Conservation (phyloP, 768 basidiomycete species). For the Naganishia vishniacii region DNA sequence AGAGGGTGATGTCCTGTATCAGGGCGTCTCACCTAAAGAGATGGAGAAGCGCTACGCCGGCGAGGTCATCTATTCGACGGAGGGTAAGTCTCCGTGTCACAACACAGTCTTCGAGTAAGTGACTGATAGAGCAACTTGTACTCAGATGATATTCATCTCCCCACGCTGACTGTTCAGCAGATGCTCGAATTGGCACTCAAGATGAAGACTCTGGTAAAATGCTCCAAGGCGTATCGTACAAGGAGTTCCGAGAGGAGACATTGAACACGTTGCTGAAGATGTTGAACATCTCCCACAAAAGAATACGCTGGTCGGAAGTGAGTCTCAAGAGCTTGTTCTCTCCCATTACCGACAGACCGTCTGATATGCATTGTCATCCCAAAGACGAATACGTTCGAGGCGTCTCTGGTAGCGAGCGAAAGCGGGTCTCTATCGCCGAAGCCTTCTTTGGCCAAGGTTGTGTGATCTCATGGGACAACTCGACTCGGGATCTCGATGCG, state of each 20-base stretch:
- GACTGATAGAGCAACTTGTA: too few species aligned
- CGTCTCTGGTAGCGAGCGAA: slow-evolving; percentile 53
- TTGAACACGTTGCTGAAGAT: too few species aligned
- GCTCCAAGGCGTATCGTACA: slow-evolving; percentile 58
- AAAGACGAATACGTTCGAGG: slow-evolving; percentile 47
- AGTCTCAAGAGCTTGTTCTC: too few species aligned
- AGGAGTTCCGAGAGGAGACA: slow-evolving; percentile 53
- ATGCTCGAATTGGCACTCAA: slow-evolving; percentile 60
- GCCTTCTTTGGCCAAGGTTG: slow-evolving; percentile 46
- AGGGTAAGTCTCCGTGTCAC: background rate
- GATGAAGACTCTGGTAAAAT: too few species aligned
- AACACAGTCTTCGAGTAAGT: background rate
- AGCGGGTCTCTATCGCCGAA: slow-evolving; percentile 53
- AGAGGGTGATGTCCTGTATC: slow-evolving; percentile 69
- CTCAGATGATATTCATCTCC: slow-evolving; percentile 72
- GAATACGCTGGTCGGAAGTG: too few species aligned
- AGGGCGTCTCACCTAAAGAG: slow-evolving; percentile 63
- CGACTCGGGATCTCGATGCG: slow-evolving; percentile 57
- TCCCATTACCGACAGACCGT: too few species aligned
- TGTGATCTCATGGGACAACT: slow-evolving; percentile 54
- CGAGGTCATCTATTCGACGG: slow-evolving; percentile 64
- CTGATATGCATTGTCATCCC: slow-evolving; percentile 26
- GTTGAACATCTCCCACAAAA: too few species aligned
- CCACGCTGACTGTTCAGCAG: slow-evolving; percentile 58
- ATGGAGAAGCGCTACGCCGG: slow-evolving; percentile 64